Conservation (phyloP, 2,329 filamentous ascomycete species). For the Calonectria hawksworthii region DNA sequence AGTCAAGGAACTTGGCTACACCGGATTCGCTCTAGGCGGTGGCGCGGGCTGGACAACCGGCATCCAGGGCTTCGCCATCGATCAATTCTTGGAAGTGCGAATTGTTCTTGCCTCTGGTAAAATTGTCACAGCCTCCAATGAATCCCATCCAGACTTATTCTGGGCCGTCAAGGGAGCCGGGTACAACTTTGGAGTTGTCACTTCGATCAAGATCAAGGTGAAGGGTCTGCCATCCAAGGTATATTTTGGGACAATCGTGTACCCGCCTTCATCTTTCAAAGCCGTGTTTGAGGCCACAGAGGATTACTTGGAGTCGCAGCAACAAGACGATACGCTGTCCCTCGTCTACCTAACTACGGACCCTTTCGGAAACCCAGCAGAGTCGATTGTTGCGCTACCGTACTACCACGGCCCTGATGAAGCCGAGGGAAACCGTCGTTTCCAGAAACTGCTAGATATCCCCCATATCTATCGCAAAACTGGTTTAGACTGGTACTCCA, state of each 20-base stretch:
- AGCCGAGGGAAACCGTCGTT: background rate
- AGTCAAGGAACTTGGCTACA: constrained; percentile 3
- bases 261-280: background rate
- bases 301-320: background rate
- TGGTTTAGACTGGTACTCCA: background rate
- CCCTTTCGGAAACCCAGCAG: background rate
- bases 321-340: background rate
- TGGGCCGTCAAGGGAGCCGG: background rate
- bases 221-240: background rate
- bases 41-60: background rate
- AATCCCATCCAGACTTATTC: background rate
- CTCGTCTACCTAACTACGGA: background rate
- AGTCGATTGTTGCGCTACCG: background rate
- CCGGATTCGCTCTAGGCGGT: background rate
- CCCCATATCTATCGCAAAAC: background rate
- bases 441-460: background rate
- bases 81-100: background rate
- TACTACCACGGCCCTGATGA: background rate
- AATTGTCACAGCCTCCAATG: background rate
- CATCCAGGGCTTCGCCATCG: background rate
- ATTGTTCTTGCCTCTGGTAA: background rate
- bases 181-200: constrained; percentile 1
- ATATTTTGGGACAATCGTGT: background rate
- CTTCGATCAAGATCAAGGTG: background rate
- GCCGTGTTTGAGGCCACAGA: background rate